A percentile compares a stretch with the other conserved stretches of the same genome.
phyloP scores from a whole-genome alignment of 768 basidiomycete genomes.

The Mycena rosella region DNA sequence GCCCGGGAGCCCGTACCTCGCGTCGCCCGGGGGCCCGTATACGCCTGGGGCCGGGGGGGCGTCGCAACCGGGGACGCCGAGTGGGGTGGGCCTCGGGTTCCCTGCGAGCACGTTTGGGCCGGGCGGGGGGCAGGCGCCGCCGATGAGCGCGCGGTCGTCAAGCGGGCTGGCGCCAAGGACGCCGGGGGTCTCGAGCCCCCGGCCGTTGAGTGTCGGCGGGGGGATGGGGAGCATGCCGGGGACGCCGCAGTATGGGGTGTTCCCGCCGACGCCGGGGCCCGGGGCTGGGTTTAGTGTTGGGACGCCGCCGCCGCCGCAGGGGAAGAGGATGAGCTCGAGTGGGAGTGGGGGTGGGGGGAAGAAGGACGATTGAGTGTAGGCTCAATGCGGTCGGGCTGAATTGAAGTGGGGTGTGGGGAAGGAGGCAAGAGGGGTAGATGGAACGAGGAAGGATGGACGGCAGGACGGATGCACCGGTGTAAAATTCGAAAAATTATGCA shows the following conservation, averaged over 20 bases:
- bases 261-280: constrained; percentile 50
- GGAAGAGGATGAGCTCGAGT: constrained; percentile 44
- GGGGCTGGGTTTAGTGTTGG: constrained; percentile 46
- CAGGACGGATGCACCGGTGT: no score
- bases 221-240: constrained; percentile 28
- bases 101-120: constrained; percentile 2
- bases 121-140: constrained; percentile 11
- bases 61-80: constrained; percentile 23
- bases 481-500: no score
- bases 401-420: no score
- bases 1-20: constrained; percentile 13
- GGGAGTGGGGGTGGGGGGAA: constrained; percentile 49
- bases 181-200: constrained; percentile 19
- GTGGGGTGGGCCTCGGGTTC: constrained; percentile 8
- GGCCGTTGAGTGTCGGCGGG: constrained; percentile 22
- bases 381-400: no score
- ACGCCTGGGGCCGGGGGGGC: background rate
- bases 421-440: no score
- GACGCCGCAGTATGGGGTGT: constrained; percentile 36
- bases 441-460: no score
- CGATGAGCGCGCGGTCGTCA: constrained; percentile 26
- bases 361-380: constrained; percentile 51
- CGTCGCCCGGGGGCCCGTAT: background rate
- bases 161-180: constrained; percentile 18
- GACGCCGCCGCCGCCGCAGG: constrained; percentile 44